Base-by-base conservation (phyloP, 345 rosid species). In the Corchorus olitorius region DNA sequence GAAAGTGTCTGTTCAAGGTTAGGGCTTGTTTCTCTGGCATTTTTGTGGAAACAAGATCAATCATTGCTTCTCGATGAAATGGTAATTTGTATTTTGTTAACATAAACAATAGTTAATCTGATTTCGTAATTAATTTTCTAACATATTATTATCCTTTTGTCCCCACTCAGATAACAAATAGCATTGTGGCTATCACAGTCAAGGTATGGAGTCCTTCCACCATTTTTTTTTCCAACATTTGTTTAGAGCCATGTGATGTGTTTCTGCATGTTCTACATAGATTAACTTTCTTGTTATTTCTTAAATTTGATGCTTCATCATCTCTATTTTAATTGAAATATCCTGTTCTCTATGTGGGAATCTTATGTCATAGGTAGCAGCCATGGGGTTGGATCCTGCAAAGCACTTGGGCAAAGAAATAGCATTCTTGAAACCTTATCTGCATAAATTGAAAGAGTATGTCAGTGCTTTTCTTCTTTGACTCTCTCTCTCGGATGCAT, bases 21-120 rank as follows among this genome's bases (percentile, higher is more conserved):
- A 89, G 99, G 97, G 80, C 94, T 96, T 83, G 94, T 96, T 86
- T 93, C 99, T 84, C 87, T 96, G 79, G 97, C 94, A 78, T 93
- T 82, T 88, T 87, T 96, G 85, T 96, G 98, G 99, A 96, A 89
- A 89, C 97, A 93, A 79, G 97, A 96, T 86, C 99, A 93, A 83
- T 89, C 98, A 1, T 66, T 90, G 85, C 98, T 96, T 83, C 97
- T 96, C 84, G 95, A 76, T 68, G 94, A 92, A 85, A 96, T 96
- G 99, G 99, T 96, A 93, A 81, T 55, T 45, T 56, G 46, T 77
- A 61, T 77, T 75, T 72, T 74, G 20, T 77, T 46, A 65, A 17
- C 9, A 14, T 43, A 72, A 77, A 70, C 71, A 63, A 20, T 69
- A 64, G 58, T 77, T 49, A 17, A 63, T 72, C 48, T 48, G 64